phyloP scores from a whole-genome alignment of 768 basidiomycete genomes.

The Hericium alpestre region DNA sequence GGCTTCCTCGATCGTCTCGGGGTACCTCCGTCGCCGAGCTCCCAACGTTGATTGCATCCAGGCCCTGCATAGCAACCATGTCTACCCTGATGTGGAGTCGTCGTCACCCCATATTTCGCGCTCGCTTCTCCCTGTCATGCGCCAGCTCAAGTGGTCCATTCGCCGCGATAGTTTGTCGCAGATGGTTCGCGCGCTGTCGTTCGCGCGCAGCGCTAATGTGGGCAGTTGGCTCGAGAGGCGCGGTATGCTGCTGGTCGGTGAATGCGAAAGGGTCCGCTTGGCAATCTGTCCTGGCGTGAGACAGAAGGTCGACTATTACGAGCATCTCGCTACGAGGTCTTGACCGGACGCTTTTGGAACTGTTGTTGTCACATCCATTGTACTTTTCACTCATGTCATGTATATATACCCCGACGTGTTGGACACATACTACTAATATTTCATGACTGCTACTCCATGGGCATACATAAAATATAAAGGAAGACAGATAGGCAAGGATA shows the following conservation, averaged over 20 bases:
- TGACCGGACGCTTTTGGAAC: background rate
- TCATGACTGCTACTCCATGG: background rate
- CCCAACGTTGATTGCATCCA: constrained; percentile 27
- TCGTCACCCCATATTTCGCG: constrained; percentile 47
- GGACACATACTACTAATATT: too few relatives aligned
- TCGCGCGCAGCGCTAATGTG: constrained; percentile 23
- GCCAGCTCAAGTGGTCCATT: constrained; percentile 61
- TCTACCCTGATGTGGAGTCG: constrained; percentile 56
- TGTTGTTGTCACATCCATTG: too few relatives aligned
- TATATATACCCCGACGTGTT: too few relatives aligned
- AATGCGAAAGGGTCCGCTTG: constrained; percentile 55
- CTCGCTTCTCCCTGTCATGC: constrained; percentile 51
- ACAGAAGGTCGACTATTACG: constrained; percentile 51
- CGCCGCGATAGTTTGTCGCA: constrained; percentile 53
- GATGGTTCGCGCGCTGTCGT: constrained; percentile 2
- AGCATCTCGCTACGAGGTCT: constrained; percentile 17
- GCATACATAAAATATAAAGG: background rate
- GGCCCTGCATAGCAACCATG: constrained; percentile 36
- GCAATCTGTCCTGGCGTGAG: constrained; percentile 58
- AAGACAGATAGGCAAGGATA: background rate
- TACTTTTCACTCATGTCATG: too few relatives aligned
- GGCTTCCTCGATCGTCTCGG: constrained; percentile 40
- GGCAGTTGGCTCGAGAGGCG: constrained; percentile 48
- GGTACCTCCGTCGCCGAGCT: constrained; percentile 41
- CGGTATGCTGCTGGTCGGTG: constrained; percentile 39